Conservation (phyloP, 176 grass and related monocot genomes). For the Avena insularis region DNA sequence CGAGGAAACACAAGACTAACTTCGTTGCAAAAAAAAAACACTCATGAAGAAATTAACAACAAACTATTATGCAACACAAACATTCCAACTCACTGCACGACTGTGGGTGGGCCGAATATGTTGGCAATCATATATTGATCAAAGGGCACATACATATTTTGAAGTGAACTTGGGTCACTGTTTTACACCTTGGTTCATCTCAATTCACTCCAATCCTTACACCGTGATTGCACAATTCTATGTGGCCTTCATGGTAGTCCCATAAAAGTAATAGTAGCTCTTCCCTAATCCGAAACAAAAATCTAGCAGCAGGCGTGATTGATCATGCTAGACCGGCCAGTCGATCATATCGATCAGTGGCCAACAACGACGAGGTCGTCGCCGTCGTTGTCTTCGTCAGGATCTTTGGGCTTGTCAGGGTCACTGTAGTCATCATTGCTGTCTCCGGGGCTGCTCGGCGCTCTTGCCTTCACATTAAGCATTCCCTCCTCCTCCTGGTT, state of each 20-base stretch:
- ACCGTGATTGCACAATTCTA: not conserved
- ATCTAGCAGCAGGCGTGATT: not conserved
- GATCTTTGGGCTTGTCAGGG: conserved; percentile 50
- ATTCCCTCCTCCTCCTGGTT: conserved; percentile 68
- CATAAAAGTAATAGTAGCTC: not conserved
- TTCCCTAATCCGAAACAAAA: not conserved
- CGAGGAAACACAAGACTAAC: not conserved
- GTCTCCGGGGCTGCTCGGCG: conserved; percentile 22
- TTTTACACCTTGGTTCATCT: not conserved
- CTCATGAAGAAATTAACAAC: not conserved
- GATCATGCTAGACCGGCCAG: not conserved
- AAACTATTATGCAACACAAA: not conserved
- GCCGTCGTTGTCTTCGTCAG: not conserved
- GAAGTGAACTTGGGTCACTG: not conserved
- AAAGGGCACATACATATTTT: not conserved
- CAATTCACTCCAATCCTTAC: not conserved
- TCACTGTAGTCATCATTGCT: conserved; percentile 49
- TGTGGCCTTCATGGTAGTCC: not conserved
- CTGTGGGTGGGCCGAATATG: not conserved
- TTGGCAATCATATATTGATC: not conserved
- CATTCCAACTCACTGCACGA: not conserved
- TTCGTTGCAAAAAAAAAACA: not conserved
- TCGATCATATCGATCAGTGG: conserved; percentile 42
- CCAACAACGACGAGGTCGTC: conserved; percentile 58
- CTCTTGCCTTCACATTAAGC: conserved; percentile 28